Base-by-base conservation (phyloP, 2,329 filamentous ascomycete genomes). In the Colletotrichum musicola region DNA sequence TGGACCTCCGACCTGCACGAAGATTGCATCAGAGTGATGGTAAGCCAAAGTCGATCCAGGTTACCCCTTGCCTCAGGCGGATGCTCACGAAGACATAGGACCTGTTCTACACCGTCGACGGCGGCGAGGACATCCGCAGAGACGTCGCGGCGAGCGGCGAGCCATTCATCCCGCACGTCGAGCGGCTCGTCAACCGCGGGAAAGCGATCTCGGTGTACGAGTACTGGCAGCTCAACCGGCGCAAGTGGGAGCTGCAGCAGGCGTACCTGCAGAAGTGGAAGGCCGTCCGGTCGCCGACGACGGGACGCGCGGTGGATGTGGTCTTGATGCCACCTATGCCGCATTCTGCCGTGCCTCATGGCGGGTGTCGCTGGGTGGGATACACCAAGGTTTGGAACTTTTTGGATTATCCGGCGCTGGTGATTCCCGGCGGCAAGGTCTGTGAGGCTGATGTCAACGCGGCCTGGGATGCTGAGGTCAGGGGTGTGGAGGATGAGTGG, bases 191-290 rank as follows among this genome's bases (percentile, higher is more conserved):
- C 14, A 86, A 86, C 59, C 80, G 82, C 0, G 85, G 82, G 2
- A 71, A 81, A 12, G 75, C 87, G 1, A 87, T 91, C 14, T 89
- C 87, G 0, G 88, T 91, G 0, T 90, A 88, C 65, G 81, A 89
- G 4, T 92, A 92, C 76, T 92, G 89, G 90, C 88, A 91, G 72
- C 81, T 92, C 6, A 91, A 91, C 77, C 86, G 81, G 68, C 81
- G 82, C 27, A 91, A 91, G 73, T 64, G 81, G 27, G 79, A 78
- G 90, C 7, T 53, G 25, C 64, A 68, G 53, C 64, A 68, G 12
- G 47, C 38, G 1, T 68, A 89, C 63, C 80, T 90, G 1, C 83
- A 89, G 56, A 86, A 88, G 65, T 92, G 89, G 89, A 84, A 85
- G 51, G 74, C 75, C 0, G 77, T 81, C 1, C 78, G 73, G 16